phyloP scores from a whole-genome alignment of 352 stramenopile genomes.

The Globisporangium barbulae region DNA sequence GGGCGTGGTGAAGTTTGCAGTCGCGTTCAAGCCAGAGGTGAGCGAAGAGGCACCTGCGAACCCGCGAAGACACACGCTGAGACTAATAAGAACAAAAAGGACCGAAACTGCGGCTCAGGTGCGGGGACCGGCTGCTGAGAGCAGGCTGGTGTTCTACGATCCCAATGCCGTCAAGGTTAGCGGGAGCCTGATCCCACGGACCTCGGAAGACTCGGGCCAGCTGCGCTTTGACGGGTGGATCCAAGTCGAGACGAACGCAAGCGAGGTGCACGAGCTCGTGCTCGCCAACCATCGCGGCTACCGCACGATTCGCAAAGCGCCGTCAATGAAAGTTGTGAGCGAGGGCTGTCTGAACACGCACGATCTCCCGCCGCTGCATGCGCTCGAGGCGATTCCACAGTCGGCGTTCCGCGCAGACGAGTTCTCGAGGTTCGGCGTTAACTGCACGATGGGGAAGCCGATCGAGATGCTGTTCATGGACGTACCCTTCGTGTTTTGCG shows the following conservation, averaged over 20 bases:
- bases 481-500: slow-evolving; percentile 30
- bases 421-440: slow-evolving; percentile 26
- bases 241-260: slow-evolving; percentile 19
- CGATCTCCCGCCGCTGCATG: slow-evolving; percentile 42
- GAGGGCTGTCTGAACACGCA: slow-evolving; percentile 26
- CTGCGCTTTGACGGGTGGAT: slow-evolving; percentile 43
- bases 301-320: slow-evolving; percentile 9
- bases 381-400: slow-evolving; percentile 24
- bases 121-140: not conserved
- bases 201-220: slow-evolving; percentile 32
- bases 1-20: slow-evolving; percentile 29
- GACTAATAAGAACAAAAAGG: not conserved
- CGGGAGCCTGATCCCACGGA: slow-evolving; percentile 24
- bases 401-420: slow-evolving; percentile 27
- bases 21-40: slow-evolving; percentile 16
- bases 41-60: not conserved
- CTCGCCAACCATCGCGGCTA: slow-evolving; percentile 41
- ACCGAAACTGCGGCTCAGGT: not conserved
- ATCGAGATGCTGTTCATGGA: slow-evolving; percentile 36
- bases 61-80: not conserved
- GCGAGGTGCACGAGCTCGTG: slow-evolving; percentile 23
- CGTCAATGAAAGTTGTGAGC: not conserved
- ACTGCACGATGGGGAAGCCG: slow-evolving; percentile 21
- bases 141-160: not conserved
- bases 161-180: not conserved